These are phyloP conservation scores for Didymella pomorum DNA, from an alignment of 2,329 filamentous ascomycete genomes.

Conservation along the genomic window DNA sequence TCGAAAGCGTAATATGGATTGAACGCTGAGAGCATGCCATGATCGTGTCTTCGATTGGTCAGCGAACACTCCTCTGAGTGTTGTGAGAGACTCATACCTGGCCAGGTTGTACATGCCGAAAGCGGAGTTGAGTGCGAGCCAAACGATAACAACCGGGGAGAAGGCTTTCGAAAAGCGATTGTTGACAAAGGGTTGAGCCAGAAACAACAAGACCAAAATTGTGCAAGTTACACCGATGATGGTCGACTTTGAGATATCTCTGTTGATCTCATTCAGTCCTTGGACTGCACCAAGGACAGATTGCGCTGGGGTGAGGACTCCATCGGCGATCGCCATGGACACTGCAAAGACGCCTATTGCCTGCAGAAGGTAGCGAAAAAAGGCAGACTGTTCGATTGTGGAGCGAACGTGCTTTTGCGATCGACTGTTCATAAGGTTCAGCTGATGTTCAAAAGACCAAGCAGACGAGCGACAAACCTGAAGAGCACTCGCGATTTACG, in stretches of 20 bases:
- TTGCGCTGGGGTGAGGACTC: slow-evolving; percentile 73
- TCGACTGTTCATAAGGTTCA: slow-evolving; percentile 56
- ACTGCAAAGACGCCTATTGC: slow-evolving; percentile 71
- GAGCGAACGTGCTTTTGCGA: slow-evolving; percentile 63
- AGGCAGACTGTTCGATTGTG: slow-evolving; percentile 64
- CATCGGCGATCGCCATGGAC: slow-evolving; percentile 72
- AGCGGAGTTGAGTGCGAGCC: slow-evolving; percentile 69
- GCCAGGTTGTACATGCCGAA: slow-evolving; percentile 66
- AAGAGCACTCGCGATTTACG: slow-evolving; percentile 40
- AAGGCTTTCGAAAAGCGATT: slow-evolving; percentile 54
- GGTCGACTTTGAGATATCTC: slow-evolving; percentile 63
- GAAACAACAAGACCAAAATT: slow-evolving; percentile 70
- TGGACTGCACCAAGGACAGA: slow-evolving; percentile 75
- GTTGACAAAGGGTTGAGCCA: slow-evolving; percentile 65
- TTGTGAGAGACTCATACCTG: slow-evolving; percentile 21
- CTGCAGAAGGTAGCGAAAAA: slow-evolving; percentile 64
- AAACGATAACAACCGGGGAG: slow-evolving; percentile 72
- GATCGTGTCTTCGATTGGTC: slow-evolving; percentile 52
- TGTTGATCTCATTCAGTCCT: slow-evolving; percentile 64
- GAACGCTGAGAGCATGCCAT: slow-evolving; percentile 62
- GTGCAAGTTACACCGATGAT: slow-evolving; percentile 71
- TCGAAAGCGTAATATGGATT: slow-evolving; percentile 65
- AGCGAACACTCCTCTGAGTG: neutral
- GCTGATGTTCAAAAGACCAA: slow-evolving; percentile 54
- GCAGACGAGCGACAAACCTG: neutral